Evolutionary conservation across 2,329 filamentous ascomycete species (phyloP).

Genomic region (Pseudogymnoascus verrucosus): DNA sequence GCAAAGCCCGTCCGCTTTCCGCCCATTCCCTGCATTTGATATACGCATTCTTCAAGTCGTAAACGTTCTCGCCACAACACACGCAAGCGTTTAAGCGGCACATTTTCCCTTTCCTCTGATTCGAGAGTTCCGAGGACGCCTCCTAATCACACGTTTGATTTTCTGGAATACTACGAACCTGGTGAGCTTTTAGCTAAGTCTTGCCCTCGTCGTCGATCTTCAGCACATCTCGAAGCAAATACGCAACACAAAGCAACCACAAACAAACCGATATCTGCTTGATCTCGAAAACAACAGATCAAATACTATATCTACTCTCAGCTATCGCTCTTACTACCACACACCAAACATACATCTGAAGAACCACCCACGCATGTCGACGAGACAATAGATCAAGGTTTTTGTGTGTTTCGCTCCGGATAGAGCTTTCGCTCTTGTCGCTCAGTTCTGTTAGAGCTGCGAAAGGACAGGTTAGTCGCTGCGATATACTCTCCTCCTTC

Average conservation of each 20-base stretch:
- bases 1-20: not conserved
- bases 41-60: not conserved
- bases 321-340: not conserved
- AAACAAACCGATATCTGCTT: slow-evolving; percentile 2
- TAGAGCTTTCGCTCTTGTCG: slow-evolving; percentile 15
- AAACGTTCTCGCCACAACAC: not conserved
- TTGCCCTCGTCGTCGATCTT: slow-evolving; percentile 10
- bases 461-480: slow-evolving; percentile 13
- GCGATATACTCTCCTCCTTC: not conserved
- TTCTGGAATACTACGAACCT: slow-evolving; percentile 1
- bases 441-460: slow-evolving; percentile 14
- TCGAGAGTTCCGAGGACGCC: not conserved
- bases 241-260: not conserved
- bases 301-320: not conserved
- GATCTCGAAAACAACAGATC: not conserved
- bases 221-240: slow-evolving; percentile 7
- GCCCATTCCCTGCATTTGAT: not conserved
- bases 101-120: not conserved
- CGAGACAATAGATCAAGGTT: slow-evolving; percentile 8
- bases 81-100: not conserved
- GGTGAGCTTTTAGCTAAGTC: slow-evolving; percentile 17
- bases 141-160: not conserved
- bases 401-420: slow-evolving; percentile 11
- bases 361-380: slow-evolving; percentile 11
- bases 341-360: slow-evolving; percentile 2